Evolutionary conservation across 1,284 basidiomycete genomes (phyloP).

Genomic region (Cystobasidium pallidum): DNA sequence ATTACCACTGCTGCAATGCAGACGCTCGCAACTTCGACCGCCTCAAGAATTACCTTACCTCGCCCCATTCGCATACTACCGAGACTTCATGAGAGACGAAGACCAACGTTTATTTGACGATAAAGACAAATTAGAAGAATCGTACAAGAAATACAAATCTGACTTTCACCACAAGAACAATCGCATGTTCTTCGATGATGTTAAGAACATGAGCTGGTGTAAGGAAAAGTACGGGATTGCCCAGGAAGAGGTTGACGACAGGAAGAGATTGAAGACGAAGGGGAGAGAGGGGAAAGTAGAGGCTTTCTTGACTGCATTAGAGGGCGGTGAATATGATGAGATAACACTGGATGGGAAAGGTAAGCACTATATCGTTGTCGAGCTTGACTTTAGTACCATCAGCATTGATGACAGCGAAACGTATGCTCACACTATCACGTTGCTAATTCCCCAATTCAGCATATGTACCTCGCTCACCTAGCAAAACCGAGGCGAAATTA

Average conservation of each 20-base stretch:
- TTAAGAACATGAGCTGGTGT: conserved; percentile 69
- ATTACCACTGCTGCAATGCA: conserved; percentile 12
- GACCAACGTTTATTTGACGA: conserved; percentile 46
- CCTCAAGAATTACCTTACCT: conserved; percentile 50
- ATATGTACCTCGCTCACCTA: conserved; percentile 7
- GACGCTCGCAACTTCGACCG: conserved; percentile 47
- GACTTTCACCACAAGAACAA: conserved; percentile 46
- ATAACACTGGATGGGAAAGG: conserved; percentile 57
- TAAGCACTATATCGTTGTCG: conserved; percentile 43
- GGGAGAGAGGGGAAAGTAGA: conserved; percentile 75
- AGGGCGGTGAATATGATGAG: conserved; percentile 79
- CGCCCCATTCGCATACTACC: conserved; percentile 52
- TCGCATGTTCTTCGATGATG: conserved; percentile 48
- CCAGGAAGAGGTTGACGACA: conserved; percentile 68
- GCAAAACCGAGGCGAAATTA: conserved; percentile 47
- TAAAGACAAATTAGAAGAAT: conserved; percentile 49
- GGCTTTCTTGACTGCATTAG: conserved; percentile 74
- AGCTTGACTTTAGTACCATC: too few species aligned
- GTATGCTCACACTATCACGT: too few species aligned
- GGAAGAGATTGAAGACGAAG: conserved; percentile 74
- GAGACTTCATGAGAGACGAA: conserved; percentile 50
- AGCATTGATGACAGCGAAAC: too few species aligned
- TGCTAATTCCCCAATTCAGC: background rate
- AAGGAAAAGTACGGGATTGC: conserved; percentile 85
- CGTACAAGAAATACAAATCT: conserved; percentile 52